These are phyloP conservation scores for Syncephalastrum contaminatum DNA, from an alignment of 371 early-diverging fungal genomes.

Conservation along the genomic window DNA sequence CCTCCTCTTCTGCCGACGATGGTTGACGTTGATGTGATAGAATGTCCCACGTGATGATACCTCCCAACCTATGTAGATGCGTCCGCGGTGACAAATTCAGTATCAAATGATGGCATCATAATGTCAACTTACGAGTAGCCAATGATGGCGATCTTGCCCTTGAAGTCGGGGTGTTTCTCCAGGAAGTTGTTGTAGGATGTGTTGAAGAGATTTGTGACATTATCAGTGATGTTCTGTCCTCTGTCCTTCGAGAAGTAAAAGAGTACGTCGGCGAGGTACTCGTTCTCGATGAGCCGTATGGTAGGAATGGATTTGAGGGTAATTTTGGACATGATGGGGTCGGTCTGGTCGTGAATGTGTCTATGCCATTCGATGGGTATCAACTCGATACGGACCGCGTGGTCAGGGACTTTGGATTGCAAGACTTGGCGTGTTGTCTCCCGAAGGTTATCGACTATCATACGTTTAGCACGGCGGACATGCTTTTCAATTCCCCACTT, in stretches of 20 bases:
- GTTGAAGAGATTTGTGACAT: constrained; percentile 59
- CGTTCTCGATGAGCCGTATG: constrained; percentile 64
- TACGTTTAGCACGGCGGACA: not conserved
- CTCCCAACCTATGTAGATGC: constrained; percentile 45
- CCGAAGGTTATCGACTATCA: constrained; percentile 50
- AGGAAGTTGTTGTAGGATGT: constrained; percentile 53
- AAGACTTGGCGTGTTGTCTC: constrained; percentile 55
- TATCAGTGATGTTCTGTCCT: constrained; percentile 55
- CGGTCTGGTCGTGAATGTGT: constrained; percentile 57
- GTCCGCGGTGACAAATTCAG: not conserved
- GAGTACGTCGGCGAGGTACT: constrained; percentile 66
- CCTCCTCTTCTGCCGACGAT: constrained; percentile 16
- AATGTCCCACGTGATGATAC: constrained; percentile 65
- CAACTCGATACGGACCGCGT: constrained; percentile 47
- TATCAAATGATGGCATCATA: not conserved
- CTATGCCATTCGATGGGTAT: constrained; percentile 56
- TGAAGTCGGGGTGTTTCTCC: constrained; percentile 55
- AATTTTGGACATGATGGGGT: constrained; percentile 46
- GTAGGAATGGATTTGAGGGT: constrained; percentile 68
- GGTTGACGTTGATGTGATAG: constrained; percentile 45
- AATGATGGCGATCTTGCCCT: constrained; percentile 56
- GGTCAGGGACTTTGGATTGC: constrained; percentile 52
- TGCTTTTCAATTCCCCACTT: constrained; percentile 5
- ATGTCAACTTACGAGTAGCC: constrained; percentile 51
- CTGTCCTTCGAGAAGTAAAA: constrained; percentile 59